Base-by-base conservation (phyloP, 2,329 filamentous ascomycete genomes). In the Daldinia eschscholtzii region DNA sequence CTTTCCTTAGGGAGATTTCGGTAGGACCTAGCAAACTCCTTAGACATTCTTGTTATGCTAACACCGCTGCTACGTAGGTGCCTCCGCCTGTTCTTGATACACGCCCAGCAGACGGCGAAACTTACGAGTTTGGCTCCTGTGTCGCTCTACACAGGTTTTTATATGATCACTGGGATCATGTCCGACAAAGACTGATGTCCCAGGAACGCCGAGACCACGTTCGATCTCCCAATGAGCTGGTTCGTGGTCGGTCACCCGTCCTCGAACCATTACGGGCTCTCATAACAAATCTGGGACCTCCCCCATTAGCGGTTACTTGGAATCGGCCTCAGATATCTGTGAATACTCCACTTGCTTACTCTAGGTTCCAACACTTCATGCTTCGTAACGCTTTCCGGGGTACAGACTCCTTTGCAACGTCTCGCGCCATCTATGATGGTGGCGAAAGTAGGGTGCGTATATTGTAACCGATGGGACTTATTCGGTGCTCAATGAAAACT, bases 311-410 rank as follows among this genome's bases (percentile, higher is more conserved):
- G 50, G 87, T 92, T 6, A 91, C 89, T 0, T 91, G 90, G 88
- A 92, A 91, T 70, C 83, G 89, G 57, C 90, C 90, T 9, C 85
- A 87, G 57, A 87, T 92, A n/a, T 87, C 88, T 0, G 78, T 84
- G 28, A 92, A 91, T 70, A 87, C 80, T 18, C 89, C 89, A 4
- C 87, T 88, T 0, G 81, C 87, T 6, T 92, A 92, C 76, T 91
- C 89, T 1, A 83, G 89, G 26, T 92, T 92, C 71, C 90, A 92
- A 71, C 88, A 91, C 71, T 92, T 92, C 74, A 92, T 92, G 90
- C 83, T 92, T 52, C 86, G 87, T 18, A 91, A 92, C 75, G 89
- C 89, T 1, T 89, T 90, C 70, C 85, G 87, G 41, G 88, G 87
- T 71, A 88, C 86, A 0, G 90, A 91, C 72, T 90, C 88, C 2